A percentile compares a stretch with the other conserved stretches of the same genome.
Evolutionary conservation across 768 basidiomycete genomes (phyloP).

Genomic region (Naematelia encephala): DNA sequence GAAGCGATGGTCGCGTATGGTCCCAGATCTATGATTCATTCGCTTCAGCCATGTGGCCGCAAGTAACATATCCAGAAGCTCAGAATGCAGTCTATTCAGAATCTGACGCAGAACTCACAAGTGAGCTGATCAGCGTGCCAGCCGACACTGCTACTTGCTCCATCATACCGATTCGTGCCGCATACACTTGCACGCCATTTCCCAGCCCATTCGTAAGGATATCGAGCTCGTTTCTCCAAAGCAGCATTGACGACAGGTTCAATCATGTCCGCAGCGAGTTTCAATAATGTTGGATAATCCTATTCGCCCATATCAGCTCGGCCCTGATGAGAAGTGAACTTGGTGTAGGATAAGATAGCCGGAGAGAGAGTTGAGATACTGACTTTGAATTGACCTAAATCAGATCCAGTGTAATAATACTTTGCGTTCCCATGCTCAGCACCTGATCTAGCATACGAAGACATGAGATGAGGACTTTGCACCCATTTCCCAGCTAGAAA

Average conservation of each 20-base stretch:
- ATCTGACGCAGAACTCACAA: slow-evolving; percentile 29
- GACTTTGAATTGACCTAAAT: no score
- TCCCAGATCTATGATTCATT: slow-evolving; percentile 42
- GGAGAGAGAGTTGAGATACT: not conserved
- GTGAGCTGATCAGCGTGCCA: slow-evolving; percentile 51
- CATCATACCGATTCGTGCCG: slow-evolving; percentile 50
- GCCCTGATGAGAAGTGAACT: no score
- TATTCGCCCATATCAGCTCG: slow-evolving; percentile 2
- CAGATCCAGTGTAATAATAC: no score
- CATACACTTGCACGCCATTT: slow-evolving; percentile 47
- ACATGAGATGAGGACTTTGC: slow-evolving; percentile 40
- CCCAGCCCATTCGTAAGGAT: slow-evolving; percentile 44
- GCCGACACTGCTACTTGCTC: slow-evolving; percentile 47
- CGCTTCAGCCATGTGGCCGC: not conserved
- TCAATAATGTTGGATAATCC: slow-evolving; percentile 39
- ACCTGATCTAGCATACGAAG: slow-evolving; percentile 21
- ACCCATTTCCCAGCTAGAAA: slow-evolving; percentile 45
- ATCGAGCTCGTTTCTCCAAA: slow-evolving; percentile 25
- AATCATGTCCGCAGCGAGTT: slow-evolving; percentile 40
- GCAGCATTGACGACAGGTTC: slow-evolving; percentile 45
- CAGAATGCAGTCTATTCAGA: not conserved
- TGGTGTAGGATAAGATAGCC: no score
- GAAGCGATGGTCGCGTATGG: slow-evolving; percentile 51
- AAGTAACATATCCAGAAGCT: no score
- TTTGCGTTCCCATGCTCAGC: no score